phyloP scores from a whole-genome alignment of 495 filamentous ascomycete genomes.

The Daldinia decipiens region DNA sequence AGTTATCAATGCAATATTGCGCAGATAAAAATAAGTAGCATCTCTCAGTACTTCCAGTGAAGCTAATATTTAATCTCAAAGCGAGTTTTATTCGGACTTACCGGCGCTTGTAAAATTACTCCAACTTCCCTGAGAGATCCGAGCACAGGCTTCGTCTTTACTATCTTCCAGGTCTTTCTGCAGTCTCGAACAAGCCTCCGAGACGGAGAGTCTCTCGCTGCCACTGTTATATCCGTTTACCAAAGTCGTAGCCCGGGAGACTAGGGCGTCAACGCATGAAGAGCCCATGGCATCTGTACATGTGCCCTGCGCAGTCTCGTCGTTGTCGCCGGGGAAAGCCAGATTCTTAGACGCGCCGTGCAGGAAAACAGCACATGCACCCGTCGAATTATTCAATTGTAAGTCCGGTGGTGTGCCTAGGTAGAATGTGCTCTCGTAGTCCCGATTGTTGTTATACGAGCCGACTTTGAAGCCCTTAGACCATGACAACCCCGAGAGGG shows the following conservation, averaged over 20 bases:
- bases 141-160: conserved; percentile 21
- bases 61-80: neutral
- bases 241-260: conserved; percentile 16
- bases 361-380: conserved; percentile 38
- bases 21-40: neutral
- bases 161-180: conserved; percentile 22
- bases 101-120: conserved; percentile 31
- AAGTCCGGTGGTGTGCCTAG: conserved; percentile 32
- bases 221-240: conserved; percentile 6
- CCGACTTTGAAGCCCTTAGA: conserved; percentile 35
- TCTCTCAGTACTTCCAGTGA: neutral
- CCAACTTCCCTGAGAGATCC: conserved; percentile 22
- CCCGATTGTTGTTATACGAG: neutral
- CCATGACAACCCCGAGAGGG: conserved; percentile 41
- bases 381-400: conserved; percentile 13
- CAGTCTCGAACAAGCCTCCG: conserved; percentile 26
- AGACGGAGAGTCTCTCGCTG: neutral
- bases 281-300: conserved; percentile 39
- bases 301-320: conserved; percentile 27
- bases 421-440: conserved; percentile 34
- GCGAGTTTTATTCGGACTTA: conserved; percentile 16
- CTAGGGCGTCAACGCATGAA: conserved; percentile 29
- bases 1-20: conserved; percentile 1
- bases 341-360: conserved; percentile 21
- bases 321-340: neutral